Percentiles rank a stretch among this genome's conserved stretches.
Evolutionary conservation across 108 stramenopile genomes (phyloP).

Genomic region (Mayamaea pseudoterrestris): DNA sequence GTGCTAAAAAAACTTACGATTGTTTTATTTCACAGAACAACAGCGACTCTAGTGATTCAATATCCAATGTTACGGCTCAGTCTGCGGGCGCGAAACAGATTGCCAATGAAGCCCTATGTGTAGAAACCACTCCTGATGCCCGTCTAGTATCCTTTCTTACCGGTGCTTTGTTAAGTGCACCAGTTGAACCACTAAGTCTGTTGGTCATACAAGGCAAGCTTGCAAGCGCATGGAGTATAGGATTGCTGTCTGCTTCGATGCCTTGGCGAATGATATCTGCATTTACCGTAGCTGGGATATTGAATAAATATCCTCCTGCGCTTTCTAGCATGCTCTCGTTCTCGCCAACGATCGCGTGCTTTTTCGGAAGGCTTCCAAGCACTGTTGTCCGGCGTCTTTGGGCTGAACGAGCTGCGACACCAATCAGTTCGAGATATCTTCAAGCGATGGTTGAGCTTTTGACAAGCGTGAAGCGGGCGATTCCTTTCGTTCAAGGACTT

Average conservation of each 20-base stretch:
- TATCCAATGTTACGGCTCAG: not conserved
- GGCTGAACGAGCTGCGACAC: slow-evolving; percentile 75
- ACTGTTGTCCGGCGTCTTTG: slow-evolving; percentile 55
- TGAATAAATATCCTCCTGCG: slow-evolving; percentile 40
- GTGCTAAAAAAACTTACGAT: not conserved
- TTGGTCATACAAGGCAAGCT: slow-evolving; percentile 19
- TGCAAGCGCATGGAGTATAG: slow-evolving; percentile 74
- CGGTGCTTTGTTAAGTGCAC: slow-evolving; percentile 43
- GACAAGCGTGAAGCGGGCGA: slow-evolving; percentile 28
- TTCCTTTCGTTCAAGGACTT: not conserved
- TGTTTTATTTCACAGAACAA: slow-evolving; percentile 1
- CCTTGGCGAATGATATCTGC: slow-evolving; percentile 80
- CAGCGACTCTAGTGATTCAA: no score
- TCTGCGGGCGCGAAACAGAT: not conserved
- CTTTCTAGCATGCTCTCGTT: slow-evolving; percentile 22
- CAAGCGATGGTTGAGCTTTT: slow-evolving; percentile 74
- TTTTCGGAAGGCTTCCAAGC: slow-evolving; percentile 42
- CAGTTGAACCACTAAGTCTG: slow-evolving; percentile 11
- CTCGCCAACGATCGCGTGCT: slow-evolving; percentile 31
- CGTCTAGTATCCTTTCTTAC: slow-evolving; percentile 57
- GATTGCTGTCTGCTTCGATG: slow-evolving; percentile 60
- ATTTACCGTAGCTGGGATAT: slow-evolving; percentile 51
- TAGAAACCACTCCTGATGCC: slow-evolving; percentile 49
- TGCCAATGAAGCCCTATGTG: not conserved
- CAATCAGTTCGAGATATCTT: slow-evolving; percentile 70